Evolutionary conservation across 176 grass and related monocot genomes (phyloP).

Genomic region (Canna indica): DNA sequence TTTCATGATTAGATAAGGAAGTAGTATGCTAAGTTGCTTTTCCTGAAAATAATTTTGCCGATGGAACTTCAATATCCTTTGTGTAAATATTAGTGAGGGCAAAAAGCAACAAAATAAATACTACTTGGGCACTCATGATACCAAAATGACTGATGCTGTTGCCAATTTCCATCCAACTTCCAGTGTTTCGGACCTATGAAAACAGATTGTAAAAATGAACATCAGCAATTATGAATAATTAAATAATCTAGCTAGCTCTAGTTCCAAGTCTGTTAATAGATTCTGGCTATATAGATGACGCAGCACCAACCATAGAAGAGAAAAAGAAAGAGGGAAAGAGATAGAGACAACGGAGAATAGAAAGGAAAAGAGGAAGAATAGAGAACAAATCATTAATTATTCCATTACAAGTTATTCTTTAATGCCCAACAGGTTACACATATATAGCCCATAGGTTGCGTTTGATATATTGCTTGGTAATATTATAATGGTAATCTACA

Average conservation of each 20-base stretch:
- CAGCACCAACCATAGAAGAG: too few relatives aligned
- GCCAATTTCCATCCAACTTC: constrained; percentile 98
- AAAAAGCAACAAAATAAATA: constrained; percentile 88
- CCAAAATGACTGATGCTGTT: constrained; percentile 96
- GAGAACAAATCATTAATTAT: too few relatives aligned
- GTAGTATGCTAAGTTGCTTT: constrained; percentile 43
- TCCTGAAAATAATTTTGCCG: constrained; percentile 28
- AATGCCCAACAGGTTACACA: too few relatives aligned
- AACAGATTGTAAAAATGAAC: background rate
- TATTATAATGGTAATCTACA: too few relatives aligned
- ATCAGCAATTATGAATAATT: background rate
- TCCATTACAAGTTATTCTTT: too few relatives aligned
- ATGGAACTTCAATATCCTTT: constrained; percentile 65
- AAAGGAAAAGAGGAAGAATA: too few relatives aligned
- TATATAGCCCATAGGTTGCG: too few relatives aligned
- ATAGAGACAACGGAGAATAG: too few relatives aligned
- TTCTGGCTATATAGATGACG: background rate
- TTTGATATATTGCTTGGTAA: too few relatives aligned
- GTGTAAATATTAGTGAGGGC: constrained; percentile 87
- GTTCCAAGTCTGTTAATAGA: background rate
- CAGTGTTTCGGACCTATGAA: constrained; percentile 69
- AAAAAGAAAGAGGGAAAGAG: too few relatives aligned
- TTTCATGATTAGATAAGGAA: background rate
- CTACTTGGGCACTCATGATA: constrained; percentile 87
- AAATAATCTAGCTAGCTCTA: background rate